Percentiles rank a stretch among this genome's conserved stretches.
These are phyloP conservation scores for Pleochaeta shiraiana DNA, from an alignment of 2,329 filamentous ascomycete genomes.

Conservation along the genomic window DNA sequence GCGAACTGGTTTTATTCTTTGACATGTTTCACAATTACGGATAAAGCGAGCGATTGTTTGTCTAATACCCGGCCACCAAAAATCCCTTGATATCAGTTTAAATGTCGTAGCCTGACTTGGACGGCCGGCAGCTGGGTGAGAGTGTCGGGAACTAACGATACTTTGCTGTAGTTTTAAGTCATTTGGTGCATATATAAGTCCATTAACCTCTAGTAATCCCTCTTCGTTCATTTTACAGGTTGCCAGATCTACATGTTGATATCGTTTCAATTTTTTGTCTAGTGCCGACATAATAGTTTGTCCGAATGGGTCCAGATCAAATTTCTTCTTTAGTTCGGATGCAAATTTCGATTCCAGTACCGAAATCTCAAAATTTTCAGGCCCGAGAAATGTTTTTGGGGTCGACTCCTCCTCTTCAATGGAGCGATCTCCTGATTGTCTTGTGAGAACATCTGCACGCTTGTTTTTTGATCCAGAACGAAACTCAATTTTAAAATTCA, in stretches of 20 bases:
- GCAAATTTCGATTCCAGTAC: not conserved
- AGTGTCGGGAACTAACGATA: not conserved
- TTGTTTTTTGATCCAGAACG: not conserved
- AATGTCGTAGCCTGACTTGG: not conserved
- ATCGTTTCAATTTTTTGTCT: not conserved
- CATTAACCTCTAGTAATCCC: not conserved
- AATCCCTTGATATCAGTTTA: not conserved
- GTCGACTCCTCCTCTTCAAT: not conserved
- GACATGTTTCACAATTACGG: not conserved
- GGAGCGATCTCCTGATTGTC: not conserved
- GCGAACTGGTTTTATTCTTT: not conserved
- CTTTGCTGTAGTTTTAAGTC: not conserved
- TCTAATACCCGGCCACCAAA: not conserved
- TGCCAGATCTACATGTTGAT: not conserved
- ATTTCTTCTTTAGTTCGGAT: not conserved
- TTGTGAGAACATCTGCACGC: not conserved
- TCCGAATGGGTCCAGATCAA: not conserved
- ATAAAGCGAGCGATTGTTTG: not conserved
- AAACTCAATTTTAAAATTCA: not conserved
- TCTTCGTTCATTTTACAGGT: not conserved
- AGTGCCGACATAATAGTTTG: not conserved
- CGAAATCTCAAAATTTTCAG: not conserved
- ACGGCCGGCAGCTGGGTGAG: not conserved
- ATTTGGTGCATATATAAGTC: not conserved
- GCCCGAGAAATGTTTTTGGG: not conserved